Percentiles rank a stretch among this genome's conserved stretches.
Evolutionary conservation across 176 grass and related monocot species (phyloP).

Genomic region (Oryza australiensis): DNA sequence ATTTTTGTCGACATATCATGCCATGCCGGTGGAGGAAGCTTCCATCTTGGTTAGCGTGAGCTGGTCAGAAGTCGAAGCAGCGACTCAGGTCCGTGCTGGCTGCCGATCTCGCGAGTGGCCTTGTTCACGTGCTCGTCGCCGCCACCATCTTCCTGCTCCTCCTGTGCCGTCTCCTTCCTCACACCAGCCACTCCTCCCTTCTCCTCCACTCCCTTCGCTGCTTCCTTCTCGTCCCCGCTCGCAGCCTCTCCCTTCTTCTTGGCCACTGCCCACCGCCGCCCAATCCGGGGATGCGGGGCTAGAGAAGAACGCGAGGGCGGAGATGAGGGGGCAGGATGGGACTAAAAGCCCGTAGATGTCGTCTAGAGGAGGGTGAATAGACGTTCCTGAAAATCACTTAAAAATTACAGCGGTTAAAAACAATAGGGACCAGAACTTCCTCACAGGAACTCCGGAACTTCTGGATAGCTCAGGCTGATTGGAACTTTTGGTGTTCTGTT

Average conservation of each 20-base stretch:
- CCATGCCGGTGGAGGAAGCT: neutral
- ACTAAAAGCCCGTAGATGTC: too few species aligned
- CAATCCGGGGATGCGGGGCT: constrained; percentile 15
- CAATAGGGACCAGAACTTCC: too few species aligned
- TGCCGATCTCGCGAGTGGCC: constrained; percentile 69
- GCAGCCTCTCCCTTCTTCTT: neutral
- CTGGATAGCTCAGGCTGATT: too few species aligned
- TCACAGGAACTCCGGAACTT: too few species aligned
- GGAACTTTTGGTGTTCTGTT: too few species aligned
- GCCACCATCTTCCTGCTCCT: neutral
- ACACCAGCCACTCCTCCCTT: neutral
- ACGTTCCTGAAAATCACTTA: too few species aligned
- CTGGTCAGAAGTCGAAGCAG: constrained; percentile 84
- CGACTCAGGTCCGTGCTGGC: constrained; percentile 79
- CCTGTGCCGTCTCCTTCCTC: neutral
- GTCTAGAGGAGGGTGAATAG: too few species aligned
- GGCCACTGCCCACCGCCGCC: neutral
- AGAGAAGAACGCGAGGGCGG: constrained; percentile 21
- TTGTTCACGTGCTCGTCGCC: constrained; percentile 52
- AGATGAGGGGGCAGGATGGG: constrained; percentile 12
- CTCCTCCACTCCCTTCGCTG: neutral
- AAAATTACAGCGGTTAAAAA: too few species aligned
- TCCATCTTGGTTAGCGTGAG: neutral
- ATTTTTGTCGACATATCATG: neutral
- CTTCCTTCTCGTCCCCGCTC: neutral